phyloP scores from a whole-genome alignment of 192 early-diverging fungal species.

The Coemansia guatemalensis region DNA sequence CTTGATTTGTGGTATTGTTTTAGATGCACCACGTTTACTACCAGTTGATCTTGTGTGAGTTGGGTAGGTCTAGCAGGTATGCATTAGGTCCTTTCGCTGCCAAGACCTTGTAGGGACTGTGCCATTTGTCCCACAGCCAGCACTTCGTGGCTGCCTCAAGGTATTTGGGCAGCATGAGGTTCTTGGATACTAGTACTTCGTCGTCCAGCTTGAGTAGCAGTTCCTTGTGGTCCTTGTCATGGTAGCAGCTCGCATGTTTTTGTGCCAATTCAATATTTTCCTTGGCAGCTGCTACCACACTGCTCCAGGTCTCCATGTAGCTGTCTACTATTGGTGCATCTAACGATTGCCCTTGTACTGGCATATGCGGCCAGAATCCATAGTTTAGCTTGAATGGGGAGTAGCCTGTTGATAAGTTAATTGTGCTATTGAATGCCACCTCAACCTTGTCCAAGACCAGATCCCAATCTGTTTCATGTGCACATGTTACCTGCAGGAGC shows the following conservation, averaged over 20 bases:
- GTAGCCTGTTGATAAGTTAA: not conserved
- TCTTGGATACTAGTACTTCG: not conserved
- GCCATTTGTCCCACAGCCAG: conserved; percentile 8
- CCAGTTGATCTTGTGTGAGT: not conserved
- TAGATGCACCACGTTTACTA: not conserved
- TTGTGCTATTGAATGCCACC: conserved; percentile 2
- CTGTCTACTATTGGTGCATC: not conserved
- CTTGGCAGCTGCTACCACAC: not conserved
- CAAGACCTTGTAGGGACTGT: conserved; percentile 7
- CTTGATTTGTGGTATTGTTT: not conserved
- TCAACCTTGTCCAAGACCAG: not conserved
- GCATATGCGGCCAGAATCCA: conserved; percentile 3
- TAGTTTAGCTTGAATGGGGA: conserved; percentile 8
- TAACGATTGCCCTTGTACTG: not conserved
- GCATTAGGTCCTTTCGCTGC: not conserved
- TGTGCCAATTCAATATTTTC: not conserved
- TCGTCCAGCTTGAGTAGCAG: not conserved
- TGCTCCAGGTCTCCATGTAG: not conserved
- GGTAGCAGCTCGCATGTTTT: not conserved
- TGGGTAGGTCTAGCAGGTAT: not conserved
- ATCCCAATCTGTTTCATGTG: not conserved
- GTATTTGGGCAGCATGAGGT: not conserved
- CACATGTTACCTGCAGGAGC: not conserved
- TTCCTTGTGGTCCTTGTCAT: not conserved
- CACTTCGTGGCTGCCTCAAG: conserved; percentile 2